Percentiles rank a stretch among this genome's conserved stretches.
phyloP scores from a whole-genome alignment of 2,329 filamentous ascomycete genomes.

The Pezicula radicicola region DNA sequence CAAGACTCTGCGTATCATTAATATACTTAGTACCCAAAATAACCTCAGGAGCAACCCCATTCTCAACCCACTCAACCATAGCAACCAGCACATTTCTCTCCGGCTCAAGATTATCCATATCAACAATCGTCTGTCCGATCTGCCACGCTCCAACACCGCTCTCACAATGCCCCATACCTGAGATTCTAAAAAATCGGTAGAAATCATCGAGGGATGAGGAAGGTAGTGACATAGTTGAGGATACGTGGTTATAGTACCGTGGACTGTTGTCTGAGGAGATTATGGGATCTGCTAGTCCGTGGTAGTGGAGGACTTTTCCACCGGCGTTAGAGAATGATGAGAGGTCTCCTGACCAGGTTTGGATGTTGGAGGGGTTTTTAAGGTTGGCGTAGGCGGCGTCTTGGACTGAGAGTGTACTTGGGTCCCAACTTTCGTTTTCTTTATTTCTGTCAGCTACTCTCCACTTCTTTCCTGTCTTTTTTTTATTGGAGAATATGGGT shows the following conservation, averaged over 20 bases:
- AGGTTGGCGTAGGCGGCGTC: neutral
- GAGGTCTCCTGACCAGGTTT: conserved; percentile 7
- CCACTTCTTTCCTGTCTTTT: neutral
- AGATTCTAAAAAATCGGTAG: conserved; percentile 48
- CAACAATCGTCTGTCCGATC: conserved; percentile 23
- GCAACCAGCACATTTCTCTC: conserved; percentile 43
- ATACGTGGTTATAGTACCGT: conserved; percentile 38
- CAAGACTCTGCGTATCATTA: neutral
- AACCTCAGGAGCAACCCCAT: conserved; percentile 10
- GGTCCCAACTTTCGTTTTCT: conserved; percentile 4
- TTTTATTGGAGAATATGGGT: neutral
- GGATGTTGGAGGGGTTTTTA: neutral
- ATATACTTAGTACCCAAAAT: neutral
- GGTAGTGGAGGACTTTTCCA: conserved; percentile 11
- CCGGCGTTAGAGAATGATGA: conserved; percentile 9
- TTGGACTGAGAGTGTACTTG: neutral
- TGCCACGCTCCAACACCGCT: conserved; percentile 42
- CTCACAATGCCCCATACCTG: conserved; percentile 47
- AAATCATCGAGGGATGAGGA: conserved; percentile 36
- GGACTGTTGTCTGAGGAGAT: conserved; percentile 44
- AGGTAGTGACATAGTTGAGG: conserved; percentile 34
- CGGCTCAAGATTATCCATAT: conserved; percentile 27
- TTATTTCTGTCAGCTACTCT: neutral
- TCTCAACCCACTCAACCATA: conserved; percentile 45
- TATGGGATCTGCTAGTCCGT: conserved; percentile 9